These are phyloP conservation scores for Trichoderma brevicompactum DNA, from an alignment of 2,329 filamentous ascomycete species.

Conservation along the genomic window DNA sequence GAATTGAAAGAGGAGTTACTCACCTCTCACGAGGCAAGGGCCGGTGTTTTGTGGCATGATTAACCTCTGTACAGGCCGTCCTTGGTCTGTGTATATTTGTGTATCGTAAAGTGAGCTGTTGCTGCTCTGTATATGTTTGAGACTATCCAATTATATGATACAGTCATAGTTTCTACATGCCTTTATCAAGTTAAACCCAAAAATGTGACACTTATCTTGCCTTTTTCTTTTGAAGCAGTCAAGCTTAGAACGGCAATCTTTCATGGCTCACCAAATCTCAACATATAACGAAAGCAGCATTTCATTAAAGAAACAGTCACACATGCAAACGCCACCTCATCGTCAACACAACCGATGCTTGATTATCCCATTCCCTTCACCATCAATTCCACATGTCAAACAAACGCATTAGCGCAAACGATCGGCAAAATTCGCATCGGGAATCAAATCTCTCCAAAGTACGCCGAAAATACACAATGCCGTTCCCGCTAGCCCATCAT, in stretches of 20 bases:
- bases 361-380: no score
- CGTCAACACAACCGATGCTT: no score
- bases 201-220: neutral
- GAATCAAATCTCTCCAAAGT: no score
- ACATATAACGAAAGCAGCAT: no score
- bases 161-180: neutral
- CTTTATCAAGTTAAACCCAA: neutral
- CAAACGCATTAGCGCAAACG: no score
- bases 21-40: conserved; percentile 19
- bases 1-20: neutral
- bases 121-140: neutral
- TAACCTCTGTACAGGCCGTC: neutral
- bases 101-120: neutral
- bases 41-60: conserved; percentile 10
- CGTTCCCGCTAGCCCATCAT: neutral
- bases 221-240: neutral
- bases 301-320: no score
- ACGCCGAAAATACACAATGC: no score
- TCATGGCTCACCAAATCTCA: no score
- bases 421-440: no score
- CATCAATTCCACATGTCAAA: no score
- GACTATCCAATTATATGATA: neutral
- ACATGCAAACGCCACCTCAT: no score
- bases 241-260: no score
- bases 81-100: neutral